Evolutionary conservation across 2,329 filamentous ascomycete genomes (phyloP).

Genomic region (Fusarium globosum): DNA sequence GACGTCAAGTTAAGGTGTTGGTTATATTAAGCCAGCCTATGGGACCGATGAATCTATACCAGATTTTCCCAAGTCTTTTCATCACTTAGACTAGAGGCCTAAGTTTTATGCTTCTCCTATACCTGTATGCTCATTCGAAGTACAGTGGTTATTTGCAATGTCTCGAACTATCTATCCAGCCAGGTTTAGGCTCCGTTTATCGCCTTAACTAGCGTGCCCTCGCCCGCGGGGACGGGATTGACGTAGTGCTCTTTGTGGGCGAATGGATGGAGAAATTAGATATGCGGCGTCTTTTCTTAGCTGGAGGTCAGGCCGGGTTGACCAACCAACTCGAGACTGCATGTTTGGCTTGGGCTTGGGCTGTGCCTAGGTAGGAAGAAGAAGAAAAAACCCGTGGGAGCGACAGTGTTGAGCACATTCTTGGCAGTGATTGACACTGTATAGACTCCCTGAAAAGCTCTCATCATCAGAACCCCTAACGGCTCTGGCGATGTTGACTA

Average conservation of each 20-base stretch:
- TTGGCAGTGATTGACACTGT: conserved; percentile 24
- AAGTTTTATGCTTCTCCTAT: background rate
- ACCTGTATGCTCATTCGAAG: background rate
- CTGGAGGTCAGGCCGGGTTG: conserved; percentile 1
- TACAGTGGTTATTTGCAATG: conserved; percentile 9
- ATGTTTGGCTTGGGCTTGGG: conserved; percentile 9
- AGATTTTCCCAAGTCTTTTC: background rate
- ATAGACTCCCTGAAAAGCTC: conserved; percentile 11
- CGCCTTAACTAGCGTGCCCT: conserved; percentile 41
- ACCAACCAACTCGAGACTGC: conserved; percentile 24
- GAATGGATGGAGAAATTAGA: conserved; percentile 30
- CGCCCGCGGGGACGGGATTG: conserved; percentile 36
- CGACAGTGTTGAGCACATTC: conserved; percentile 8
- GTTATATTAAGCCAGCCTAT: background rate
- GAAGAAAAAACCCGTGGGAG: conserved; percentile 4
- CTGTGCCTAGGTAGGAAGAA: background rate
- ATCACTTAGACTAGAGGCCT: background rate
- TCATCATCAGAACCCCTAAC: background rate
- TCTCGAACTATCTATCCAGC: conserved; percentile 15
- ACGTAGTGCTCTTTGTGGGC: conserved; percentile 23
- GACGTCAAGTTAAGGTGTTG: background rate
- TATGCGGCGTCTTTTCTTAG: conserved; percentile 14
- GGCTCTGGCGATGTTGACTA: conserved; percentile 4
- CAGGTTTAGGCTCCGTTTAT: conserved; percentile 23
- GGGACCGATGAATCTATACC: background rate